Base-by-base conservation (phyloP, 106 monocot species). In the Dendrobium catenatum region DNA sequence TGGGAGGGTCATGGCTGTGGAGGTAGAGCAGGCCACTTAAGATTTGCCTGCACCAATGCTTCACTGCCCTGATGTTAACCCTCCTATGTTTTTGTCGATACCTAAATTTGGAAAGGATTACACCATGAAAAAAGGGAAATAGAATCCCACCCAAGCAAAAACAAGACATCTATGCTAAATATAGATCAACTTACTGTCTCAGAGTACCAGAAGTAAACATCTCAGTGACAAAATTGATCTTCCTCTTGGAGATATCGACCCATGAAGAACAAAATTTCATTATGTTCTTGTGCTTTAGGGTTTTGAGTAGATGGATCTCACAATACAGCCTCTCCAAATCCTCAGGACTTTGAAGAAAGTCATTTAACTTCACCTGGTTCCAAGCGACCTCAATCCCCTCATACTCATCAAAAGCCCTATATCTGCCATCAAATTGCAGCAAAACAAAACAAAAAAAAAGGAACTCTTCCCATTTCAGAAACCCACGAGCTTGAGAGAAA, bases 251-350 rank as follows among this genome's bases (percentile, higher is more conserved):
- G 76, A 76, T 82, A 68, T 88, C 88, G 20, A 88, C 85, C 88
- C 88, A 88, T 2, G 88, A 88, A 55, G 85, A 81, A 42, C 76
- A 87, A 73, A 87, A 84, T 79, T 87, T 87, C 84, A 88, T 88
- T 73, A 88, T 88, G 84, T 88, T 84, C 82, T 82, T 84, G 81
- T 88, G 84, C 47, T 85, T 88, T 29, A 93, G 84, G 59, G 92
- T 93, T 79, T 93, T 93, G 79, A 93, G 89, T 11, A 93, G 92
- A 76, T 93, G 92, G 76, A 93, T 90, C 86, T 93, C 92, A 75
- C 92, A 93, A 77, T 93, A 90, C 29, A 93, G 88, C 80, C 92
- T 88, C 89, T 90, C 92, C 40, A 93, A 86, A 31, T 89, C 86
- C 72, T 87, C 86, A 3, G 89, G 89, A 67, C 86, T 87, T 73